Conservation (phyloP, 2,329 filamentous ascomycete species). For the Albifimbria verrucaria region DNA sequence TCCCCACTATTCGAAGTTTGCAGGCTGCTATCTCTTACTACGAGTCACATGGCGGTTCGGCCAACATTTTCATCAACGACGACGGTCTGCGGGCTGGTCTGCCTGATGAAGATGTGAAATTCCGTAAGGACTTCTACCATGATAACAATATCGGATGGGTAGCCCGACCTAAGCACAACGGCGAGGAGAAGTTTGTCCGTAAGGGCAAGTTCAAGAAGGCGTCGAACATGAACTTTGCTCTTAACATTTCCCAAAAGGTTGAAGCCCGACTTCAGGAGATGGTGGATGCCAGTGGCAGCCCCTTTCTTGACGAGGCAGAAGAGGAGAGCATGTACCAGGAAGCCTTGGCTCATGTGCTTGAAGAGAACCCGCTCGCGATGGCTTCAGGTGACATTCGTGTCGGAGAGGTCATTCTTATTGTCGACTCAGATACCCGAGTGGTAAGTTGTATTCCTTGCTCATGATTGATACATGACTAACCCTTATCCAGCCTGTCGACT, state of each 20-base stretch:
- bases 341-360: constrained; percentile 46
- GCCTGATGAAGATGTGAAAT: constrained; percentile 42
- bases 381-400: constrained; percentile 59
- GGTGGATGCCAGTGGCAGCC: constrained; percentile 15
- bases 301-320: constrained; percentile 19
- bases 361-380: constrained; percentile 45
- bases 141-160: constrained; percentile 57
- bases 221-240: constrained; percentile 72
- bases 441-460: constrained; percentile 9
- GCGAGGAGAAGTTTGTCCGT: constrained; percentile 46
- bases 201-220: constrained; percentile 70
- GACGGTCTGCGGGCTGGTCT: constrained; percentile 62
- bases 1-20: constrained; percentile 52
- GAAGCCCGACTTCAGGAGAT: constrained; percentile 52
- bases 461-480: not conserved
- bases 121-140: constrained; percentile 52
- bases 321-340: constrained; percentile 46
- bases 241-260: constrained; percentile 58
- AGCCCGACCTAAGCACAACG: constrained; percentile 43
- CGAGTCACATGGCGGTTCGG: constrained; percentile 60
- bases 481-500: constrained; percentile 52
- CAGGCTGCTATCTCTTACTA: constrained; percentile 58
- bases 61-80: constrained; percentile 67
- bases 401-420: constrained; percentile 61
- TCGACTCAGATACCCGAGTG: constrained; percentile 68